Conservation (phyloP, 257 asterid genomes). For the Eustoma russellianum region DNA sequence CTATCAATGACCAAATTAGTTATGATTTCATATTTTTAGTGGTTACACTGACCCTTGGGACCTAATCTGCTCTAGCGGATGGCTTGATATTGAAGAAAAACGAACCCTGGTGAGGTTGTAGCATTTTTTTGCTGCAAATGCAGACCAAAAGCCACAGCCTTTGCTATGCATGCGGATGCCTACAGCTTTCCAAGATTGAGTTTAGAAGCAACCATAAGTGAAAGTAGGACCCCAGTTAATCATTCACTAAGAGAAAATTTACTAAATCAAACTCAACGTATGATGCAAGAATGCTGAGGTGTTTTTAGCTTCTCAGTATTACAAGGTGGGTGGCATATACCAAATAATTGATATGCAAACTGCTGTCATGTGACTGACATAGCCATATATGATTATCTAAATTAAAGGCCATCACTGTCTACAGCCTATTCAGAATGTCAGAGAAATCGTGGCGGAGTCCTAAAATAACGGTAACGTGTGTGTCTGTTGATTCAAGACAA, state of each 20-base stretch:
- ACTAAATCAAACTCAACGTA: constrained; percentile 11
- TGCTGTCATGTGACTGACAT: not conserved
- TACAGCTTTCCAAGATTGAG: constrained; percentile 17
- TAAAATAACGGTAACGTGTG: too few relatives aligned
- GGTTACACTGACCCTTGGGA: not conserved
- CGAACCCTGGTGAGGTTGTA: constrained; percentile 1
- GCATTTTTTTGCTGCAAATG: constrained; percentile 5
- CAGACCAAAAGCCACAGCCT: constrained; percentile 6
- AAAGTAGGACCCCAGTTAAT: constrained; percentile 10
- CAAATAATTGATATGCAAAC: too few relatives aligned
- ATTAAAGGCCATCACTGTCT: not conserved
- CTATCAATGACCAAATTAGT: not conserved
- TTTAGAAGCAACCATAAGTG: constrained; percentile 16
- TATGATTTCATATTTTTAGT: not conserved
- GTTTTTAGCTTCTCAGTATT: too few relatives aligned
- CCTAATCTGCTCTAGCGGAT: not conserved
- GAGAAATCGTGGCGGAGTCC: not conserved
- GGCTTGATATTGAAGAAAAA: too few relatives aligned
- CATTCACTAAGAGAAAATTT: not conserved
- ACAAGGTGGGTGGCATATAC: too few relatives aligned
- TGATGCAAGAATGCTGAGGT: too few relatives aligned
- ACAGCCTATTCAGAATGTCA: not conserved
- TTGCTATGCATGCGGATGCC: not conserved
- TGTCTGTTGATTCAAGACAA: too few relatives aligned
- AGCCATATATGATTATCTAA: not conserved